A percentile compares a stretch with the other conserved stretches of the same genome.
These are phyloP conservation scores for Penicillium simplicissimum DNA, from an alignment of 495 filamentous ascomycete species.

Conservation along the genomic window DNA sequence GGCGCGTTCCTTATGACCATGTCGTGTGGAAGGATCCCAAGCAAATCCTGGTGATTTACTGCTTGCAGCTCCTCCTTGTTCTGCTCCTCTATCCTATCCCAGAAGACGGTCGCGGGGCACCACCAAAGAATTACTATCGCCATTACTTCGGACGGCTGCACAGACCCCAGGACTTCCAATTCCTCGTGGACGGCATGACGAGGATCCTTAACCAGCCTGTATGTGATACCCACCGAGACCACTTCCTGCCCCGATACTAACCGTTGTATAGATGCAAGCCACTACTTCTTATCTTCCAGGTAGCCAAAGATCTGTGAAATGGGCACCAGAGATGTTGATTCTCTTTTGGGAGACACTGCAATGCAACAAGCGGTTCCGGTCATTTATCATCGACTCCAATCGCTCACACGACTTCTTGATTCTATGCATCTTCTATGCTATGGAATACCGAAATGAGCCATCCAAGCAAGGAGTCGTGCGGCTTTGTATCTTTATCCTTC, in stretches of 20 bases:
- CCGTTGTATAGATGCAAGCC: slow-evolving; percentile 64
- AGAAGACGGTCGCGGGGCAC: slow-evolving; percentile 59
- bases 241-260: not conserved
- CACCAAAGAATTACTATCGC: slow-evolving; percentile 86
- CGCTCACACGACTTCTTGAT: slow-evolving; percentile 91
- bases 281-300: slow-evolving; percentile 88
- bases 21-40: slow-evolving; percentile 92
- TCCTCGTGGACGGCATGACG: slow-evolving; percentile 94
- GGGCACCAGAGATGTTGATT: slow-evolving; percentile 95
- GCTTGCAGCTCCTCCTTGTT: slow-evolving; percentile 85
- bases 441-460: slow-evolving; percentile 81
- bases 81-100: slow-evolving; percentile 90
- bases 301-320: slow-evolving; percentile 76
- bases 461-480: slow-evolving; percentile 89
- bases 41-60: slow-evolving; percentile 88
- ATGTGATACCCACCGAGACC: slow-evolving; percentile 1
- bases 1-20: slow-evolving; percentile 94
- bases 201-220: slow-evolving; percentile 89
- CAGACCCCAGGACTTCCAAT: slow-evolving; percentile 95
- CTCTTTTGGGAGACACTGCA: slow-evolving; percentile 97
- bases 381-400: slow-evolving; percentile 96
- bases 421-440: slow-evolving; percentile 86
- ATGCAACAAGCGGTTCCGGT: slow-evolving; percentile 96
- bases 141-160: slow-evolving; percentile 91
- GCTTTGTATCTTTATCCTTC: slow-evolving; percentile 95